Evolutionary conservation across 2,329 filamentous ascomycete species (phyloP).

Genomic region (Fusarium sororula): DNA sequence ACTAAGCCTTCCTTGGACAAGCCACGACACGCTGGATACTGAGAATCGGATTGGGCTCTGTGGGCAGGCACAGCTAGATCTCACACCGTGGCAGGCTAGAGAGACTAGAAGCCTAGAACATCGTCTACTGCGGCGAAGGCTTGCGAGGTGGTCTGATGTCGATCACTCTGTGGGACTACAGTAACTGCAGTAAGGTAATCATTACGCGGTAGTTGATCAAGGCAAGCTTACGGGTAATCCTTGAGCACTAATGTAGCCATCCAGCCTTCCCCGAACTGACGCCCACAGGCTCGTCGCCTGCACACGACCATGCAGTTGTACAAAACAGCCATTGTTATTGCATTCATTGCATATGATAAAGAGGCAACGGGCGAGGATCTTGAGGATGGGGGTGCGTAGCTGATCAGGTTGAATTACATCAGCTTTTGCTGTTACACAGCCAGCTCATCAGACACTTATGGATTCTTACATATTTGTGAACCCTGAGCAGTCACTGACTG

Average conservation of each 20-base stretch:
- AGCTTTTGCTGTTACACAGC: constrained; percentile 37
- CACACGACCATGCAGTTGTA: constrained; percentile 13
- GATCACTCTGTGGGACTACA: constrained; percentile 38
- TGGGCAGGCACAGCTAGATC: constrained; percentile 15
- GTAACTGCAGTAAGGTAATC: background rate
- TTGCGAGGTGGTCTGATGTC: constrained; percentile 43
- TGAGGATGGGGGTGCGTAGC: background rate
- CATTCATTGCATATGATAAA: background rate
- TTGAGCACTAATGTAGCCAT: constrained; percentile 17
- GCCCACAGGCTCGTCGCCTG: constrained; percentile 14
- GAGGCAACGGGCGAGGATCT: constrained; percentile 11
- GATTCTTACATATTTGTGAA: constrained; percentile 19
- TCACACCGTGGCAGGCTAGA: constrained; percentile 26
- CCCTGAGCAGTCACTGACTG: constrained; percentile 7
- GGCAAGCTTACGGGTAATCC: constrained; percentile 1
- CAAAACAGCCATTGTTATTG: background rate
- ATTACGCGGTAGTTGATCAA: constrained; percentile 11
- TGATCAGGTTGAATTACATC: constrained; percentile 21
- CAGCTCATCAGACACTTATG: constrained; percentile 39
- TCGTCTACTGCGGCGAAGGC: constrained; percentile 31
- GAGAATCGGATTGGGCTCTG: constrained; percentile 13
- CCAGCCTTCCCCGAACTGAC: constrained; percentile 24
- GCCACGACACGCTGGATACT: constrained; percentile 3
- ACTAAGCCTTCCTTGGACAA: constrained; percentile 16
- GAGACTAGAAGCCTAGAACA: constrained; percentile 37